Evolutionary conservation across 371 early-diverging fungal species (phyloP), one percentile per base, ranked within the genome.

Genomic region (Sporodiniella umbellata): DNA sequence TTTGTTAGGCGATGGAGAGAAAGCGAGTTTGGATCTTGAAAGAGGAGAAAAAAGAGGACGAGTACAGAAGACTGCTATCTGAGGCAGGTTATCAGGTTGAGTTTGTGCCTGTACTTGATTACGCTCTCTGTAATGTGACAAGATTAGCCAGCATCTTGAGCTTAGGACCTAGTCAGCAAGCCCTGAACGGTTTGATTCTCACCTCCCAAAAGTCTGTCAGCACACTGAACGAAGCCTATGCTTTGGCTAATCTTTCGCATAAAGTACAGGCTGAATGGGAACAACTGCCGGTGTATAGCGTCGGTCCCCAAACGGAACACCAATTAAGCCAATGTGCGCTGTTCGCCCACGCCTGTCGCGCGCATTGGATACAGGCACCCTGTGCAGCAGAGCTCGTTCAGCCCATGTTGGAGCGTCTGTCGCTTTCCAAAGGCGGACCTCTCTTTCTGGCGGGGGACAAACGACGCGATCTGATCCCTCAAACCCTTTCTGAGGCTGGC

Each of bases 381-480:
- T 54, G 51, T 18, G 85, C 85, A 1, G 42, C 62, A 4, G 64
- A 48, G 17, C 62, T 84, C 2, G 64, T 70, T 8, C 44, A 54
- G 8, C 22, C 54, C 8, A 62, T 84, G 8, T 35, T 70, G 14
- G 44, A 11, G 15, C 49, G 8, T 25, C 18, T 30, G 4, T 35
- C 35, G 15, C 14, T 4, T 11, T 35, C 35, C 8, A 8, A 17
- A 7, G 30, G n/a, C 8, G 30, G 12, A 19, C 28, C 76, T 7
- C 46, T 84, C 14, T 81, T 84, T 47, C 56, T 84, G 18, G 71
- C 76, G 2, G 85, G 85, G 1, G 82, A 81, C 35, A 84, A 84
- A 53, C 62, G 75, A 22, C 64, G 80, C 4, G 74, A 77, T 47
- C 59, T 68, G 21, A 53, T 84, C 21, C 75, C 79, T 0, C 33